Base-by-base conservation (phyloP, 148 eudicot species). In the Amaranthus palmeri region DNA sequence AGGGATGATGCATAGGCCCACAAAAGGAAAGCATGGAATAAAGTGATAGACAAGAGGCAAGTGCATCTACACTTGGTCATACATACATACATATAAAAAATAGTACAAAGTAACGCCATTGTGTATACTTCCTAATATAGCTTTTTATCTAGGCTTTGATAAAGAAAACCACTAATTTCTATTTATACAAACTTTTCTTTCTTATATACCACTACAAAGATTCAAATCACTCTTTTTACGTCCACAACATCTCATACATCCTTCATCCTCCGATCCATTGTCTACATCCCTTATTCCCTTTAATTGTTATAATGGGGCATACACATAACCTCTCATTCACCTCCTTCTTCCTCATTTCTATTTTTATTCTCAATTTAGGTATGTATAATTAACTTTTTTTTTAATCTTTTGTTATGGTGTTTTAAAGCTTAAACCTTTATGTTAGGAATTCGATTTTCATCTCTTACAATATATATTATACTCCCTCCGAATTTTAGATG, bases 301-400 rank as follows among this genome's bases (percentile, higher is more conserved):
- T 52, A 7, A 3, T 42, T 15, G 2, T 63, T 40, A 48, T 36
- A 70, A 76, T 76, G 79, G 65, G 7, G 12, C 9, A 10, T 10
- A 5, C 45, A 13, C 75, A 70, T 54, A 76, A 54, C 15, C 68
- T 76, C 56, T 47, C 56, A 0, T 42, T 64, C 65, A 63, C 64
- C 50, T 45, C 41, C 64, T 69, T 67, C 55, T 59, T 74, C 36
- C 48, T 18, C 14, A 67, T 49, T 47, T 60, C 67, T 67, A 57
- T 76, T 25, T 5, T 68, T 14, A 10, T 63, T n/a, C 70, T 69
- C 42, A 40, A 60, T 4, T 13, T 61, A 13, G 79, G 79, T 76
- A 76, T 25, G 25, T 56, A 49, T 44, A 5, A 13, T 36, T 11
- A 49, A 42, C 18, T 48, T 11, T 10, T 6, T 47, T 47, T 7